A percentile compares a stretch with the other conserved stretches of the same genome.
These are phyloP conservation scores for Odonthalia washingtoniensis DNA, from an alignment of 31 red algal species.

Conservation along the genomic window DNA sequence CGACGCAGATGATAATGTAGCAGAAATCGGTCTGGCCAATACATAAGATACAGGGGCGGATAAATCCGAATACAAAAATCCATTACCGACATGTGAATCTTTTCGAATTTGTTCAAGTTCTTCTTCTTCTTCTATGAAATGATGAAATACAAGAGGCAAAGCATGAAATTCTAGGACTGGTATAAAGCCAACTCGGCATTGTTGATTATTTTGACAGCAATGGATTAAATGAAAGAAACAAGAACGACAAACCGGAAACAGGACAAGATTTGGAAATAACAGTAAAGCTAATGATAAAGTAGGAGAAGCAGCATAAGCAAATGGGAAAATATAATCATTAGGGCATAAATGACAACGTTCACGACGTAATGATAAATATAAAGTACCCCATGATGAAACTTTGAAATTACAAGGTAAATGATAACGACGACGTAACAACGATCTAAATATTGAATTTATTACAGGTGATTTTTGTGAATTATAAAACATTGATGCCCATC, in stretches of 20 bases:
- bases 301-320: slow-evolving; percentile 55
- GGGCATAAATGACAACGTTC: slow-evolving; percentile 75
- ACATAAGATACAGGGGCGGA: too few relatives aligned
- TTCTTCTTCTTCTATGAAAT: too few relatives aligned
- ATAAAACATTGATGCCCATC: slow-evolving; percentile 49
- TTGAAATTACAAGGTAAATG: neutral
- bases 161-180: neutral
- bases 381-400: slow-evolving; percentile 30
- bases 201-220: slow-evolving; percentile 44
- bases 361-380: slow-evolving; percentile 60
- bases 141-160: neutral
- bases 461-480: neutral
- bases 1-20: too few relatives aligned
- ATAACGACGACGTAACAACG: slow-evolving; percentile 45
- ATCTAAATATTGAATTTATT: slow-evolving; percentile 44
- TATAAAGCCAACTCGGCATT: slow-evolving; percentile 5
- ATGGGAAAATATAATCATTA: slow-evolving; percentile 49
- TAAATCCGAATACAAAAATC: too few relatives aligned
- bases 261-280: slow-evolving; percentile 18
- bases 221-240: slow-evolving; percentile 45
- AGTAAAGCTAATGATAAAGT: slow-evolving; percentile 36
- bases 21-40: too few relatives aligned
- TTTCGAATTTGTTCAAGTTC: too few relatives aligned
- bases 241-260: slow-evolving; percentile 59
- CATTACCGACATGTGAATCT: too few relatives aligned